These are phyloP conservation scores for Microcyclosporella mali DNA, from an alignment of 2,329 filamentous ascomycete genomes.

Conservation along the genomic window DNA sequence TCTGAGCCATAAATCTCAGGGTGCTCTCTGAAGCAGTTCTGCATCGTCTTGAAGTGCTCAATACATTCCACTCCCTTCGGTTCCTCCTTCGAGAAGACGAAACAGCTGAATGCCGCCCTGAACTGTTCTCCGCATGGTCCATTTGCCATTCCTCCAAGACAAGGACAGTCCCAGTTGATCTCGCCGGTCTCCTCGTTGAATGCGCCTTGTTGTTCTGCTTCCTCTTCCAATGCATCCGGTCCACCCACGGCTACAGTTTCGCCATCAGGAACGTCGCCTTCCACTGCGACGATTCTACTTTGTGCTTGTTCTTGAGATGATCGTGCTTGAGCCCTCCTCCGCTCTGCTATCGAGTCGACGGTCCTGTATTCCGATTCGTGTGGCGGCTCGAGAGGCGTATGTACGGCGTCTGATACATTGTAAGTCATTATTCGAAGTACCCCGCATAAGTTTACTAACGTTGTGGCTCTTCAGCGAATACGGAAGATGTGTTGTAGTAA, in stretches of 20 bases:
- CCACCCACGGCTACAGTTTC: conserved; percentile 26
- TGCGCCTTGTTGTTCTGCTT: conserved; percentile 79
- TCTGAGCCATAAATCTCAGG: conserved; percentile 91
- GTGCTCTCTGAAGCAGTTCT: conserved; percentile 89
- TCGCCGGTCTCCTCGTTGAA: conserved; percentile 98
- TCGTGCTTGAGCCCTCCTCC: conserved; percentile 33
- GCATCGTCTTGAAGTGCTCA: conserved; percentile 67
- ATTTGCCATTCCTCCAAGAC: conserved; percentile 91
- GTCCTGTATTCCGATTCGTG: conserved; percentile 39
- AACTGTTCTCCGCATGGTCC: conserved; percentile 95
- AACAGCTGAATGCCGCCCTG: conserved; percentile 93
- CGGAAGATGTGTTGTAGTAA: conserved; percentile 84
- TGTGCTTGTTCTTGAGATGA: conserved; percentile 13
- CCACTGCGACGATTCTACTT: conserved; percentile 5
- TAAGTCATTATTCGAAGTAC: conserved; percentile 14
- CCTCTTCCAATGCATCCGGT: conserved; percentile 62
- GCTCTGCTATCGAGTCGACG: conserved; percentile 40
- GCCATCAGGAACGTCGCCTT: conserved; percentile 17
- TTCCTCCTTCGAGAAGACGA: conserved; percentile 90
- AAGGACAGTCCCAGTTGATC: conserved; percentile 99
- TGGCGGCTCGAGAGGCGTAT: conserved; percentile 36
- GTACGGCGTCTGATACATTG: conserved; percentile 21
- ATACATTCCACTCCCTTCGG: conserved; percentile 58
- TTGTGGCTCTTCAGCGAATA: conserved; percentile 76
- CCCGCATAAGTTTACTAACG: conserved; percentile 48